Conservation (phyloP, 1,284 basidiomycete species). For the Trametes pubescens region DNA sequence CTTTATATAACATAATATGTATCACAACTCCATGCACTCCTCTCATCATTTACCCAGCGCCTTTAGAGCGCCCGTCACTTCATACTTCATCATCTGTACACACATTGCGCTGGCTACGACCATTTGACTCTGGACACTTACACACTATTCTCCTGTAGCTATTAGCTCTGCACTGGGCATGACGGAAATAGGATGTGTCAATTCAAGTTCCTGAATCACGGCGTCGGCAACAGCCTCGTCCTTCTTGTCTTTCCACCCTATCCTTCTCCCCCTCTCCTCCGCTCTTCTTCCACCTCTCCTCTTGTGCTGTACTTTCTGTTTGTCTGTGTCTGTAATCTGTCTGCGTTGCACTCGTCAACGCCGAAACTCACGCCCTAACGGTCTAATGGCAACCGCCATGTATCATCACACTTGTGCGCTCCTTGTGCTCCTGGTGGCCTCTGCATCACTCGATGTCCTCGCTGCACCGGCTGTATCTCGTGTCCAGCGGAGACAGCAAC, state of each 20-base stretch:
- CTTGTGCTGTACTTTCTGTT: not conserved
- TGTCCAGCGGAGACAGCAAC: constrained; percentile 4
- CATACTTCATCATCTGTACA: not conserved
- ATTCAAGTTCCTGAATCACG: constrained; percentile 11
- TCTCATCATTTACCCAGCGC: not conserved
- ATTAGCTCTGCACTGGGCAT: not conserved
- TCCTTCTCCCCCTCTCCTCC: constrained; percentile 9
- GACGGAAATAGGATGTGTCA: constrained; percentile 30
- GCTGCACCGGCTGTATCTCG: constrained; percentile 14
- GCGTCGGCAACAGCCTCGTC: constrained; percentile 10
- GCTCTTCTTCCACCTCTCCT: constrained; percentile 6
- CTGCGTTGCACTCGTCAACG: not conserved
- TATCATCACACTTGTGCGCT: constrained; percentile 18
- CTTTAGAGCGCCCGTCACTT: not conserved
- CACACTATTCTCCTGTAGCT: not conserved
- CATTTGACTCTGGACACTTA: not conserved
- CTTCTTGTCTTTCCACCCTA: constrained; percentile 2
- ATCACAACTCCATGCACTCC: not conserved
- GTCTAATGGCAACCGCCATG: constrained; percentile 16
- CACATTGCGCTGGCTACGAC: not conserved
- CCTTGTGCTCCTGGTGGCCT: constrained; percentile 15
- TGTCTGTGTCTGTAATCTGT: constrained; percentile 4
- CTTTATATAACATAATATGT: not conserved
- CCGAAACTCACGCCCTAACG: not conserved
- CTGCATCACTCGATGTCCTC: constrained; percentile 2